These are phyloP conservation scores for Zancudomyces culisetae DNA, from an alignment of 371 early-diverging fungal species.

Conservation along the genomic window DNA sequence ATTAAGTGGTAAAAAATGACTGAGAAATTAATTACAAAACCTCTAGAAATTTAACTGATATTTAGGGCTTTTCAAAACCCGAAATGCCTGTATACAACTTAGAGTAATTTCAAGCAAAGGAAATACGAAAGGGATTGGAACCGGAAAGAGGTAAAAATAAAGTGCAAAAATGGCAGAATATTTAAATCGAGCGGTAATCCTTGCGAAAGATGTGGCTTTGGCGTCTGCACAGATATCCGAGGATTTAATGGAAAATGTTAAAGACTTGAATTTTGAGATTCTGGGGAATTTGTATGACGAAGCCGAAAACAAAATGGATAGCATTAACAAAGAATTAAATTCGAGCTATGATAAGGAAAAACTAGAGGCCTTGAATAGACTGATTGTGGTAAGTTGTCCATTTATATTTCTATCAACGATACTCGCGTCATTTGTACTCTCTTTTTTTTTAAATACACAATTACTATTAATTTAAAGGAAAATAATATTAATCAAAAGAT, in stretches of 20 bases:
- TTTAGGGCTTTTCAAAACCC: too few species aligned
- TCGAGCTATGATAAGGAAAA: slow-evolving; percentile 79
- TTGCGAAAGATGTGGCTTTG: slow-evolving; percentile 67
- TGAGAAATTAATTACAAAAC: too few species aligned
- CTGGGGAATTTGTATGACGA: slow-evolving; percentile 70
- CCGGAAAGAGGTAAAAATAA: too few species aligned
- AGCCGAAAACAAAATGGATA: slow-evolving; percentile 58
- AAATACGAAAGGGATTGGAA: too few species aligned
- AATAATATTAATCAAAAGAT: neutral
- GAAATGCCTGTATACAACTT: too few species aligned
- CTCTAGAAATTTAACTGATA: too few species aligned
- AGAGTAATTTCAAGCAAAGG: too few species aligned
- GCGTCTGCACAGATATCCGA: slow-evolving; percentile 66
- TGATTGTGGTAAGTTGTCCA: slow-evolving; percentile 35
- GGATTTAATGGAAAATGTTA: slow-evolving; percentile 65
- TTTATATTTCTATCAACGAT: neutral
- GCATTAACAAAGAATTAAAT: slow-evolving; percentile 54
- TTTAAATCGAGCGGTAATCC: slow-evolving; percentile 45
- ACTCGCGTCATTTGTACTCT: too few species aligned
- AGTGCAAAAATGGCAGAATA: slow-evolving; percentile 35
- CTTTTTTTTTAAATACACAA: neutral
- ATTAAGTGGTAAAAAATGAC: too few species aligned
- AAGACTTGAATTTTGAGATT: slow-evolving; percentile 58
- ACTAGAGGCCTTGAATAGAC: slow-evolving; percentile 68
- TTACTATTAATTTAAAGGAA: neutral